Base-by-base conservation (phyloP, 805 yeast species). In the Hanseniaspora taiwanica region DNA sequence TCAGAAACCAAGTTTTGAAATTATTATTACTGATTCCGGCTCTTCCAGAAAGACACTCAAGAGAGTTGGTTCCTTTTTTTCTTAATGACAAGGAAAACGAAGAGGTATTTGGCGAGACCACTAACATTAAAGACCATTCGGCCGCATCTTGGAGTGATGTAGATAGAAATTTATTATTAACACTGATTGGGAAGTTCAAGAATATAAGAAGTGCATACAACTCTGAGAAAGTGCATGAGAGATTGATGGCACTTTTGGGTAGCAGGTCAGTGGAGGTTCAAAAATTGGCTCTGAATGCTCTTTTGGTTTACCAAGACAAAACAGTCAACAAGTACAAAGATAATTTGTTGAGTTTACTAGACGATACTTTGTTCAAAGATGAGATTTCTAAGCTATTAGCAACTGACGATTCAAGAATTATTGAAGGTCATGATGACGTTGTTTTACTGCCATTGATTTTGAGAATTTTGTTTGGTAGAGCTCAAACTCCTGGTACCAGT, bases 391-490 rank as follows among this genome's bases (percentile, higher is more conserved):
- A 69, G 14, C 69, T 91, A 31, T 60, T 83, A 16, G 67, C 71
- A 16, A 41, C 53, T 1, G 66, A 65, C 29, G 74, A 69, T 4
- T 69, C 75, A 7, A 65, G 61, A 3, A 58, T 68, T 2, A 66
- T 86, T 40, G 84, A 81, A 46, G 67, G 64, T 6, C 65, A 64
- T 3, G 96, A 91, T 53, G 62, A 69, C 13, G 63, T 56, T 2
- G 56, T 46, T 1, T 68, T 89, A 2, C 72, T 85, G 72, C 91
- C 93, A 1, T 52, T 82, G 23, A 69, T 86, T 3, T 54, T 86
- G 37, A 64, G 96, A 48, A 78, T 91, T 20, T 62, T 91, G 17
- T 89, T 79, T 58, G 97, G 97, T 7, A 70, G 94, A 42, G 84
- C 86, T 7, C 93, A 84, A 58, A 70, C 78, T 1, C 67, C 77